Evolutionary conservation across 805 yeast species (phyloP).

Genomic region (Geotrichum ghanense): DNA sequence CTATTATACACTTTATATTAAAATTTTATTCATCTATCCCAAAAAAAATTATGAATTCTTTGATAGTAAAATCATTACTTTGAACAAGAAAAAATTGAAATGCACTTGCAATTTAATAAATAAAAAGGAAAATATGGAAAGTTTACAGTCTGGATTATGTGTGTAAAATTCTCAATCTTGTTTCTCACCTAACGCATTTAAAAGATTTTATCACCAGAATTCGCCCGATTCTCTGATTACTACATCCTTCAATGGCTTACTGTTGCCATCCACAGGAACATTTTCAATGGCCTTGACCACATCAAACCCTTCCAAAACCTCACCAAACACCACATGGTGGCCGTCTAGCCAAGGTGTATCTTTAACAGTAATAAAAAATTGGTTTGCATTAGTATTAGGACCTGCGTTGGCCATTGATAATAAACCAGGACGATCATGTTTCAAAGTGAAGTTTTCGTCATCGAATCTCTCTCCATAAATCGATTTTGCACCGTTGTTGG

Average conservation of each 20-base stretch:
- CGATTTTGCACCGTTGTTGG: slow-evolving; percentile 53
- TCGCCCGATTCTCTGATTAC: slow-evolving; percentile 66
- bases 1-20: too few species aligned
- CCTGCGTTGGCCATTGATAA: slow-evolving; percentile 93
- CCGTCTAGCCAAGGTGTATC: slow-evolving; percentile 84
- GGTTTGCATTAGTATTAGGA: slow-evolving; percentile 83
- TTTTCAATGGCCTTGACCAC: slow-evolving; percentile 50
- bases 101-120: too few species aligned
- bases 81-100: too few species aligned
- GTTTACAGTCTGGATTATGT: too few species aligned
- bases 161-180: too few species aligned
- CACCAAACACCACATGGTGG: slow-evolving; percentile 86
- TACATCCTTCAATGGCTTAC: slow-evolving; percentile 59
- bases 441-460: slow-evolving; percentile 53
- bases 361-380: slow-evolving; percentile 78
- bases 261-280: slow-evolving; percentile 49
- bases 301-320: slow-evolving; percentile 32
- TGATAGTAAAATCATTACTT: too few species aligned
- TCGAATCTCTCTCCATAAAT: slow-evolving; percentile 68
- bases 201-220: too few species aligned
- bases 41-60: too few species aligned
- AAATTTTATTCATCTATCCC: too few species aligned
- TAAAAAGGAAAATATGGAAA: too few species aligned
- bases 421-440: slow-evolving; percentile 69
- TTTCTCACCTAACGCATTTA: too few species aligned